Percentiles rank a stretch among this genome's conserved stretches.
Conservation (phyloP, 345 rosid genomes). For the Ceriops tagal region DNA sequence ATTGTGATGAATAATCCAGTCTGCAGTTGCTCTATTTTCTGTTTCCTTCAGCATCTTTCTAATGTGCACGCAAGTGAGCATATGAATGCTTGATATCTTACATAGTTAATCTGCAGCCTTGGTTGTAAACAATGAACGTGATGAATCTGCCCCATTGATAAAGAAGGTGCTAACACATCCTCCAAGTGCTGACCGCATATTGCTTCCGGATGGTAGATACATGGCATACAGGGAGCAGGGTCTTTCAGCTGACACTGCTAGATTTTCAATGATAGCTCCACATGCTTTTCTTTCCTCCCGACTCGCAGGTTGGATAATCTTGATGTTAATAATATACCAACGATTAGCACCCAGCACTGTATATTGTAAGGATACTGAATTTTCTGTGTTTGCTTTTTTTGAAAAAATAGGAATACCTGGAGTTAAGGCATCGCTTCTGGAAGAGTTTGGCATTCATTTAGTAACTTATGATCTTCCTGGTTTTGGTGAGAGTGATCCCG, state of each 20-base stretch:
- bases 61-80: background rate
- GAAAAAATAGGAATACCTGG: conserved; percentile 55
- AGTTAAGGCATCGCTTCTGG: conserved; percentile 51
- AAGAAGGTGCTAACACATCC: conserved; percentile 54
- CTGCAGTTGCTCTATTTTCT: background rate
- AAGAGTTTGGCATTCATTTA: conserved; percentile 63
- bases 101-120: conserved; percentile 39
- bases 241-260: conserved; percentile 47
- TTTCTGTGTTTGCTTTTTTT: background rate
- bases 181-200: conserved; percentile 53
- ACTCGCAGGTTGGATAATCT: conserved; percentile 48
- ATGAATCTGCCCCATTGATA: conserved; percentile 24
- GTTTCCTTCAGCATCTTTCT: background rate
- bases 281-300: conserved; percentile 70
- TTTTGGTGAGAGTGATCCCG: conserved; percentile 80
- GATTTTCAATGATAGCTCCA: conserved; percentile 53
- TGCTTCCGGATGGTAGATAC: conserved; percentile 73
- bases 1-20: background rate
- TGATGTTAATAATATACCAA: background rate
- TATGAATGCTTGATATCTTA: conserved; percentile 7
- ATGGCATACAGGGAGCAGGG: conserved; percentile 63
- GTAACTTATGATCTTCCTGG: conserved; percentile 75
- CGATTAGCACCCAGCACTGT: background rate
- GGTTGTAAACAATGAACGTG: conserved; percentile 24
- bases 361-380: background rate